phyloP scores from a whole-genome alignment of 2,329 filamentous ascomycete genomes.

The Colletotrichum chlorophyti region DNA sequence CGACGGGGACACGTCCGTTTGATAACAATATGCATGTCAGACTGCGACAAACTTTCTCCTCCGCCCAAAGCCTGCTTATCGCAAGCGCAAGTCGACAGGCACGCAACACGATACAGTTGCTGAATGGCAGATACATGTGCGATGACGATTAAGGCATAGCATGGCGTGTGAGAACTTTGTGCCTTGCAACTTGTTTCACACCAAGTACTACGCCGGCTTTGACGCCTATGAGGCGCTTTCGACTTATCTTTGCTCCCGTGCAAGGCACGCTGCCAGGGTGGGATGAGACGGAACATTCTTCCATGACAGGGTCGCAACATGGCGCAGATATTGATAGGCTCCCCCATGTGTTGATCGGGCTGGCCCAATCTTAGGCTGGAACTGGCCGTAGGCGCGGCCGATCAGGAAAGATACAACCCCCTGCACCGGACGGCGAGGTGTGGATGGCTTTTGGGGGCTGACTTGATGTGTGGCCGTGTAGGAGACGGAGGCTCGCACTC shows the following conservation, averaged over 20 bases:
- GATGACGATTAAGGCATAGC: neutral
- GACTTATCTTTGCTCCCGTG: neutral
- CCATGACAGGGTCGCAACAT: constrained; percentile 13
- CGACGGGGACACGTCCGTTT: no score
- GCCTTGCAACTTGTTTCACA: neutral
- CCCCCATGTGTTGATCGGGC: constrained; percentile 22
- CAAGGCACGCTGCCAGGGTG: neutral
- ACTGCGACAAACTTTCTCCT: neutral
- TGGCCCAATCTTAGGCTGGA: neutral
- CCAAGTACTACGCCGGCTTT: neutral
- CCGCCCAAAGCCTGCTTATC: neutral
- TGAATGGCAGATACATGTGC: neutral
- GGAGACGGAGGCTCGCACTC: neutral
- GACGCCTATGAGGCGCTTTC: neutral
- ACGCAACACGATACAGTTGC: neutral
- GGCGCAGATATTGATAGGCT: constrained; percentile 9
- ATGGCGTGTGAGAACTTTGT: neutral
- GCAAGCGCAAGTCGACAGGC: neutral
- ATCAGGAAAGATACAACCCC: neutral
- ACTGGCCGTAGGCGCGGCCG: neutral
- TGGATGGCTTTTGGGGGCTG: neutral
- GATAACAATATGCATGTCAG: constrained; percentile 18
- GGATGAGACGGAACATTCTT: constrained; percentile 8
- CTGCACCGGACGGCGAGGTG: neutral
- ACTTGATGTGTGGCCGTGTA: constrained; percentile 3